phyloP scores from a whole-genome alignment of 2,329 filamentous ascomycete genomes.

The Paramyrothecium roridum region DNA sequence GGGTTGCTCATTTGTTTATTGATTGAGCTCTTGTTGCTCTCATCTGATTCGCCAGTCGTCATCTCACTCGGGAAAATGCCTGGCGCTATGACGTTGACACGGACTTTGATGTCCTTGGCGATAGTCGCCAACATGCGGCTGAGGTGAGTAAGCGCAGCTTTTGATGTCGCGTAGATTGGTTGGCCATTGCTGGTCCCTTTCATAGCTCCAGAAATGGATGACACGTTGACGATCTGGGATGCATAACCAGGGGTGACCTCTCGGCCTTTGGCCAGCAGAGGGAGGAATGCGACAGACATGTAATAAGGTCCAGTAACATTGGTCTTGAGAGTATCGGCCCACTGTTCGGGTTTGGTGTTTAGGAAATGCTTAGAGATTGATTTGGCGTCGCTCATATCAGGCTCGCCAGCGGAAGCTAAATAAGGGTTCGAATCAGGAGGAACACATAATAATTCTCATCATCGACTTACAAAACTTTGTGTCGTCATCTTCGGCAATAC shows the following conservation, averaged over 20 bases:
- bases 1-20: background rate
- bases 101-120: constrained; percentile 49
- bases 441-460: too few species aligned
- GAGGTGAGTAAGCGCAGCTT: constrained; percentile 1
- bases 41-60: constrained; percentile 44
- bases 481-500: background rate
- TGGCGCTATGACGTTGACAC: constrained; percentile 67
- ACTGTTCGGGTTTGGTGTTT: background rate
- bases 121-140: background rate
- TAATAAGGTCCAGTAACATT: background rate
- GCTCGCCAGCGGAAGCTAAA: background rate
- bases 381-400: background rate
- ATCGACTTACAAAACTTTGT: background rate
- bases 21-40: constrained; percentile 44
- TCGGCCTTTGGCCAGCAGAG: constrained; percentile 1
- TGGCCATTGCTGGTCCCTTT: background rate
- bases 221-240: constrained; percentile 1
- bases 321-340: background rate
- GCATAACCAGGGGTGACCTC: background rate
- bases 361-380: constrained; percentile 1
- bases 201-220: background rate
- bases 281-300: background rate
- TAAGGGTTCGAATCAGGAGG: background rate
- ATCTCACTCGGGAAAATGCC: constrained; percentile 65
- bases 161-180: background rate